phyloP scores from a whole-genome alignment of 2,329 filamentous ascomycete genomes.

The Penicillium sp. region DNA sequence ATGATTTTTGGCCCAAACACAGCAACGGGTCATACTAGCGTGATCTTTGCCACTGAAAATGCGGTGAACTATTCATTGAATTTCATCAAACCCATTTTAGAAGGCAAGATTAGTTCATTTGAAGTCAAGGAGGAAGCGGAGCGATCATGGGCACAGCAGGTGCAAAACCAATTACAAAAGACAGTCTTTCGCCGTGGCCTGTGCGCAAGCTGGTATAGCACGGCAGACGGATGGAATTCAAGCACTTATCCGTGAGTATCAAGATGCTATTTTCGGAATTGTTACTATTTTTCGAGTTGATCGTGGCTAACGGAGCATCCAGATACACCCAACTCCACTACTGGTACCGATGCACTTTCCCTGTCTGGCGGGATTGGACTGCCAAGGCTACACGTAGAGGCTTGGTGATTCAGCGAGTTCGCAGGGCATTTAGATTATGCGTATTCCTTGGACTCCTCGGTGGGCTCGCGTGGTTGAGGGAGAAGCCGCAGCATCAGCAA shows the following conservation, averaged over 20 bases:
- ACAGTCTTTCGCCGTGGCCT: conserved; percentile 50
- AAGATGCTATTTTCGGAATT: not conserved
- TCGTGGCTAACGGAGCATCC: conserved; percentile 16
- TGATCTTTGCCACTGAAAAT: conserved; percentile 62
- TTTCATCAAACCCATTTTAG: conserved; percentile 56
- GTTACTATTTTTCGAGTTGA: not conserved
- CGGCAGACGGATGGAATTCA: conserved; percentile 51
- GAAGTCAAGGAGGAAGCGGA: conserved; percentile 54
- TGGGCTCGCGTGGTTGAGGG: conserved; percentile 15
- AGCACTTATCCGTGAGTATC: conserved; percentile 46
- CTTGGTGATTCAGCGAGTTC: conserved; percentile 29
- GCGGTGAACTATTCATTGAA: conserved; percentile 61
- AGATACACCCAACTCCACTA: conserved; percentile 56
- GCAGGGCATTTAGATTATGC: conserved; percentile 19
- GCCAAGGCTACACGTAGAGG: conserved; percentile 54
- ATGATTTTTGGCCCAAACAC: conserved; percentile 65
- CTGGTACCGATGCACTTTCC: conserved; percentile 52
- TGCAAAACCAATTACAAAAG: conserved; percentile 48
- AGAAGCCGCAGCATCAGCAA: conserved; percentile 8
- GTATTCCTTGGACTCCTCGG: conserved; percentile 18
- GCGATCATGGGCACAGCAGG: conserved; percentile 46
- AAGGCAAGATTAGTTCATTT: conserved; percentile 45
- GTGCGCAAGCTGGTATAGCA: conserved; percentile 53
- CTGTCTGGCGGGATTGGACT: conserved; percentile 56
- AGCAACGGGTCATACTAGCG: conserved; percentile 61